A percentile compares a stretch with the other conserved stretches of the same genome.
These are phyloP conservation scores for Angomonas deanei DNA, from an alignment of 208 protist species.

Conservation along the genomic window DNA sequence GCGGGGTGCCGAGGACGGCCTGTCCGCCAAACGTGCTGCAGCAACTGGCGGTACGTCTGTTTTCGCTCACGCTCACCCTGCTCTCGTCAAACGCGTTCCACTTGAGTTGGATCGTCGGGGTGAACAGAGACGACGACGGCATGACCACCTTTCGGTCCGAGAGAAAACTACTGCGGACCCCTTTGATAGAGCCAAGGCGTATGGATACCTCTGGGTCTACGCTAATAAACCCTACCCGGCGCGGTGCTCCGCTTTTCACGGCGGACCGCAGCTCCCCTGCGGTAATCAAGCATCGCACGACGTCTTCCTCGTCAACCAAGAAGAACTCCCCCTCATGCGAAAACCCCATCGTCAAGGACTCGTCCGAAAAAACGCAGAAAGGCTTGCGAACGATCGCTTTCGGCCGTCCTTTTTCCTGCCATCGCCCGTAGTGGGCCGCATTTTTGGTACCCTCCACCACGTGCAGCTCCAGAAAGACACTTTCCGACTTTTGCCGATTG, in stretches of 20 bases:
- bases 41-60: slow-evolving; percentile 57
- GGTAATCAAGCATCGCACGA: slow-evolving; percentile 57
- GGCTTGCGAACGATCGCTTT: slow-evolving; percentile 39
- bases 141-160: slow-evolving; percentile 4
- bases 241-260: slow-evolving; percentile 5
- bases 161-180: neutral
- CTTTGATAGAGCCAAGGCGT: neutral
- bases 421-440: neutral
- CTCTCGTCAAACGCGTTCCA: slow-evolving; percentile 53
- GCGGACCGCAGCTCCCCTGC: slow-evolving; percentile 25
- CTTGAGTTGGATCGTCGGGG: slow-evolving; percentile 27
- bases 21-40: slow-evolving; percentile 54
- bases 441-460: slow-evolving; percentile 12
- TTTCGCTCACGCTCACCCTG: slow-evolving; percentile 49
- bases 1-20: slow-evolving; percentile 60
- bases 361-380: slow-evolving; percentile 56
- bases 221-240: slow-evolving; percentile 43
- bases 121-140: neutral
- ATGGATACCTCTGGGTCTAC: slow-evolving; percentile 28
- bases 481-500: slow-evolving; percentile 24
- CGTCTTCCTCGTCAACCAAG: slow-evolving; percentile 71
- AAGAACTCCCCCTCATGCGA: slow-evolving; percentile 78
- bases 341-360: slow-evolving; percentile 67
- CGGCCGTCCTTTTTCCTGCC: neutral
- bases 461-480: slow-evolving; percentile 75